These are phyloP conservation scores for Sclerotinia minor DNA, from an alignment of 2,329 filamentous ascomycete genomes.

Conservation along the genomic window DNA sequence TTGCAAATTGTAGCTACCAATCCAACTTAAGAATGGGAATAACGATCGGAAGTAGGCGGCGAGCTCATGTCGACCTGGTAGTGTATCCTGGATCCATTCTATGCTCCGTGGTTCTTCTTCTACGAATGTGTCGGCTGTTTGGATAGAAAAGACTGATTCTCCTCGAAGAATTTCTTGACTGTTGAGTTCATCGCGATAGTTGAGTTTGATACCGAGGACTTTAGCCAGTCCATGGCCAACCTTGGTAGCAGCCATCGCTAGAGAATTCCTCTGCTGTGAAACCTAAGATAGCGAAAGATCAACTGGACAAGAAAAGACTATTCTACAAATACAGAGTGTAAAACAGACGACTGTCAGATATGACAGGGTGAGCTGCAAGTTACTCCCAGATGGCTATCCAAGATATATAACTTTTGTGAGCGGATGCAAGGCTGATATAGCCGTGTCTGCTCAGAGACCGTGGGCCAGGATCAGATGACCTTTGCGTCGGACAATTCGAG, in stretches of 20 bases:
- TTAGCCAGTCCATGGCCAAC: constrained; percentile 75
- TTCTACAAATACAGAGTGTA: constrained; percentile 4
- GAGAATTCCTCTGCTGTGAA: constrained; percentile 9
- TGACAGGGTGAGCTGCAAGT: constrained; percentile 24
- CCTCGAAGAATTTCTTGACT: constrained; percentile 64
- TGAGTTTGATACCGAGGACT: constrained; percentile 76
- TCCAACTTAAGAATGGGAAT: constrained; percentile 91
- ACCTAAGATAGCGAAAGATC: constrained; percentile 12
- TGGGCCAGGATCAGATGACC: constrained; percentile 15
- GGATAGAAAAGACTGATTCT: constrained; percentile 75
- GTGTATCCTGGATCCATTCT: constrained; percentile 68
- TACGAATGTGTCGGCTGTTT: constrained; percentile 74
- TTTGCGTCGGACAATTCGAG: background rate
- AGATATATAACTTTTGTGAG: constrained; percentile 16
- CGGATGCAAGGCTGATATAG: constrained; percentile 24
- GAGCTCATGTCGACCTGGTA: constrained; percentile 59
- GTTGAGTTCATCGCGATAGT: constrained; percentile 61
- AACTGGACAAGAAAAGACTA: background rate
- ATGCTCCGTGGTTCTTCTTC: constrained; percentile 74
- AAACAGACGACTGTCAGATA: constrained; percentile 5
- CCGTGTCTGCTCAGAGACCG: constrained; percentile 9
- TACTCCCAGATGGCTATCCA: constrained; percentile 16
- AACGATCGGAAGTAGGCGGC: constrained; percentile 65
- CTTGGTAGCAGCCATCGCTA: constrained; percentile 47
- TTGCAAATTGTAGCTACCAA: constrained; percentile 80